Conservation (phyloP, 2,329 filamentous ascomycete genomes). For the Microsporum audouinii region DNA sequence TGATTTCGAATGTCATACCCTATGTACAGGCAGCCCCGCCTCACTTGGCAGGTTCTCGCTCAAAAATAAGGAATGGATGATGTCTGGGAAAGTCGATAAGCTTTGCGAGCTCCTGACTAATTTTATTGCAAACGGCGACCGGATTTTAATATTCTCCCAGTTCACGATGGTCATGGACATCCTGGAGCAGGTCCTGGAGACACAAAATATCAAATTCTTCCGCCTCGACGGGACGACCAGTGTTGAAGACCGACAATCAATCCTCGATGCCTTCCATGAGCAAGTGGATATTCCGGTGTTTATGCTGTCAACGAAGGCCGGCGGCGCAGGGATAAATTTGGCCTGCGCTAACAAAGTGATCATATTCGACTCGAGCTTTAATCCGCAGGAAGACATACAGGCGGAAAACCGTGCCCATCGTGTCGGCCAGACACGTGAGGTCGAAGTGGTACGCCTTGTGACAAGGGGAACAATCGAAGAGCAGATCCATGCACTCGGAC, state of each 20-base stretch:
- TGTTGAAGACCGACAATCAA: slow-evolving; percentile 69
- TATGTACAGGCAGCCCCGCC: slow-evolving; percentile 44
- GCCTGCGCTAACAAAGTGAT: slow-evolving; percentile 95
- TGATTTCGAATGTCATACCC: slow-evolving; percentile 51
- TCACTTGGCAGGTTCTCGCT: slow-evolving; percentile 47
- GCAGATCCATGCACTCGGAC: slow-evolving; percentile 78
- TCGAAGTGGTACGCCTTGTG: slow-evolving; percentile 81
- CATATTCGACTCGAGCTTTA: slow-evolving; percentile 95
- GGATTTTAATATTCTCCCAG: slow-evolving; percentile 82
- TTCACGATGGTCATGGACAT: slow-evolving; percentile 90
- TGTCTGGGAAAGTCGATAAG: slow-evolving; percentile 74
- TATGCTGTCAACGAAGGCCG: slow-evolving; percentile 82
- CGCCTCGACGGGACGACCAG: slow-evolving; percentile 77
- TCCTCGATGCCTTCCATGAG: slow-evolving; percentile 77
- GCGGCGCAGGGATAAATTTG: slow-evolving; percentile 93
- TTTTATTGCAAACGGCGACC: slow-evolving; percentile 71
- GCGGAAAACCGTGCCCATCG: slow-evolving; percentile 94
- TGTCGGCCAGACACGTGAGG: slow-evolving; percentile 78
- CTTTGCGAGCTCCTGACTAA: slow-evolving; percentile 61
- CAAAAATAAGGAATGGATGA: slow-evolving; percentile 53
- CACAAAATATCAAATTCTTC: slow-evolving; percentile 61
- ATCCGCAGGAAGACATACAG: slow-evolving; percentile 96
- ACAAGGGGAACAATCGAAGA: slow-evolving; percentile 78
- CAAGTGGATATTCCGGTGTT: slow-evolving; percentile 75
- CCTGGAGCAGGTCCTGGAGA: slow-evolving; percentile 67